Evolutionary conservation across 2,329 filamentous ascomycete species (phyloP), one percentile per base, ranked within the genome.

Genomic region (Fusarium multiceps): DNA sequence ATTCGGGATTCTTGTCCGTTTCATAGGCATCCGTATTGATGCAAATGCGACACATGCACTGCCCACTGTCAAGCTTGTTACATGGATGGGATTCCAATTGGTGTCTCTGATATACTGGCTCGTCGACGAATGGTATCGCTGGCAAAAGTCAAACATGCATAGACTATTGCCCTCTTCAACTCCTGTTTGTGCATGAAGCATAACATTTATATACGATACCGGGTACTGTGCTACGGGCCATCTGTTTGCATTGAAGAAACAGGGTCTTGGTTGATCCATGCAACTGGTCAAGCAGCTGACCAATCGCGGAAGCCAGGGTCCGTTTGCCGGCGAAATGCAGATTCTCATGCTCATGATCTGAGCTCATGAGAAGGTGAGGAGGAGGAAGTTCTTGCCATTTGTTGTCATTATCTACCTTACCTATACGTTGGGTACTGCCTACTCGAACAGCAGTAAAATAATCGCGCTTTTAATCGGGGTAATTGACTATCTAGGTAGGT

Each of bases 271-370:
- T 27, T 32, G n/a, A 59, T 53, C 53, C 61, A 58, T 59, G 49
- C 37, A 20, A 50, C 58, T 28, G 18, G 6, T 42, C 48, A 43
- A n/a, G 21, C 53, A 57, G 37, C 46, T 41, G 40, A 59, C 47
- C 45, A 65, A 60, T 51, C 40, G 40, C 51, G 46, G 64, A 32
- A 54, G 49, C 18, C 56, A 32, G 51, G 25, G 42, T 37, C 42
- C 14, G 34, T 41, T 28, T 60, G 37, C 61, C 61, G 48, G 53
- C 41, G 59, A 64, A 60, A 59, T 40, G 32, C 37, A 42, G 18
- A 23, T 21, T 40, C 32, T 37, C 48, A 51, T 51, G 20, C 32
- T 37, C 48, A 51, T 51, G 20, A 50, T 18, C 49, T 58, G 56
- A 46, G 43, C 61, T 49, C 63, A 66, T 63, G 23, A 46, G n/a